Conservation (phyloP, 257 asterid genomes). For the Solanum boliviense region DNA sequence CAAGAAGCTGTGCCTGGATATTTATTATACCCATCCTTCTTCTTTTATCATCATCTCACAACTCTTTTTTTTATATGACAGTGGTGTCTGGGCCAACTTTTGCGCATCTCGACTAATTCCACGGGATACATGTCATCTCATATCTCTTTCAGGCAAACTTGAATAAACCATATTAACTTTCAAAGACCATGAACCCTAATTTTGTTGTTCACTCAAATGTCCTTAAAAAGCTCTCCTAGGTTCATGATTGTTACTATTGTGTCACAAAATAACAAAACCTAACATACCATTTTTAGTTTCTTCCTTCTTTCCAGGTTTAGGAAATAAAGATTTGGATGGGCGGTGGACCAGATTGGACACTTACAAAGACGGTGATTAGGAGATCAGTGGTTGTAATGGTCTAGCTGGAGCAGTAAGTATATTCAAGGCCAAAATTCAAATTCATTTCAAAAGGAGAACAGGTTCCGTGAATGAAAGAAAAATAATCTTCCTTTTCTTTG, state of each 20-base stretch:
- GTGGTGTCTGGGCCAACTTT: background rate
- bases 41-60: background rate
- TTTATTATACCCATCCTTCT: background rate
- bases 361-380: background rate
- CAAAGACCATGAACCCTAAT: background rate
- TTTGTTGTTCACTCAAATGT: background rate
- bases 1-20: background rate
- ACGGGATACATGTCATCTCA: background rate
- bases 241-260: background rate
- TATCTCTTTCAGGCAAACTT: background rate
- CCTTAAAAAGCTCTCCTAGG: background rate
- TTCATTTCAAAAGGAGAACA: background rate
- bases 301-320: background rate
- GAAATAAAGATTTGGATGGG: background rate
- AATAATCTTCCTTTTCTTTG: background rate
- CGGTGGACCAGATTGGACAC: background rate
- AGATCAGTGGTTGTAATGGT: background rate
- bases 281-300: background rate
- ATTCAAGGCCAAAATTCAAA: background rate
- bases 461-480: background rate
- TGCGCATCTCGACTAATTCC: background rate
- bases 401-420: background rate
- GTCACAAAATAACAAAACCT: background rate
- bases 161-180: background rate
- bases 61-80: background rate